Evolutionary conservation across 2,329 filamentous ascomycete genomes (phyloP).

Genomic region (Clonostachys solani): DNA sequence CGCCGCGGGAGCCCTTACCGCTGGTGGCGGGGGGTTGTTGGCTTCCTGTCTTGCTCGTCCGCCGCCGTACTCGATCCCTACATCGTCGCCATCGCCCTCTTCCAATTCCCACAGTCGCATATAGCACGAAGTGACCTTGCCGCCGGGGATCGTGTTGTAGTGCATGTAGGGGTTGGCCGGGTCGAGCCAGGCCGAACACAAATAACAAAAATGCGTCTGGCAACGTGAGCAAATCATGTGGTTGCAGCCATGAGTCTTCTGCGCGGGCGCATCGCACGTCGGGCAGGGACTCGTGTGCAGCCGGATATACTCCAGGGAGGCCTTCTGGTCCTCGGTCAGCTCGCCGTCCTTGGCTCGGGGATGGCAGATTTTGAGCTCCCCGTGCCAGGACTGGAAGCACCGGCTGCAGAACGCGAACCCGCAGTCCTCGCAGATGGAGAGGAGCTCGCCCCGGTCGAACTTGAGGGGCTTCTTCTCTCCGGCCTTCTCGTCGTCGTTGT

Average conservation of each 20-base stretch:
- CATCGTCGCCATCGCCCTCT: constrained; percentile 64
- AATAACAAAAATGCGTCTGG: constrained; percentile 89
- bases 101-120: constrained; percentile 89
- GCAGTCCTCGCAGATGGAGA: constrained; percentile 87
- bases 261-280: constrained; percentile 76
- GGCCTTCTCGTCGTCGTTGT: constrained; percentile 11
- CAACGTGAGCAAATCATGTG: constrained; percentile 95
- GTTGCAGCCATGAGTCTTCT: constrained; percentile 93
- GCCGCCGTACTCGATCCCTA: constrained; percentile 38
- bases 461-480: constrained; percentile 8
- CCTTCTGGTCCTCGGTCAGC: constrained; percentile 79
- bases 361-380: constrained; percentile 69
- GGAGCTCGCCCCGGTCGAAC: constrained; percentile 53
- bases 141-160: constrained; percentile 64
- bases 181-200: constrained; percentile 84
- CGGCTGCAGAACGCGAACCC: constrained; percentile 79
- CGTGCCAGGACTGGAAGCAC: constrained; percentile 81
- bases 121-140: constrained; percentile 62
- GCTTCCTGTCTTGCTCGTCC: constrained; percentile 11
- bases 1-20: too few species aligned
- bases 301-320: constrained; percentile 78
- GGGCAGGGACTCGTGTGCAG: constrained; percentile 84
- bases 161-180: constrained; percentile 81
- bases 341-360: constrained; percentile 64
- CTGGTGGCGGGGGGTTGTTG: too few species aligned